Percentiles rank a stretch among this genome's conserved stretches.
These are phyloP conservation scores for Aspergillus uvarum DNA, from an alignment of 2,329 filamentous ascomycete genomes.

Conservation along the genomic window DNA sequence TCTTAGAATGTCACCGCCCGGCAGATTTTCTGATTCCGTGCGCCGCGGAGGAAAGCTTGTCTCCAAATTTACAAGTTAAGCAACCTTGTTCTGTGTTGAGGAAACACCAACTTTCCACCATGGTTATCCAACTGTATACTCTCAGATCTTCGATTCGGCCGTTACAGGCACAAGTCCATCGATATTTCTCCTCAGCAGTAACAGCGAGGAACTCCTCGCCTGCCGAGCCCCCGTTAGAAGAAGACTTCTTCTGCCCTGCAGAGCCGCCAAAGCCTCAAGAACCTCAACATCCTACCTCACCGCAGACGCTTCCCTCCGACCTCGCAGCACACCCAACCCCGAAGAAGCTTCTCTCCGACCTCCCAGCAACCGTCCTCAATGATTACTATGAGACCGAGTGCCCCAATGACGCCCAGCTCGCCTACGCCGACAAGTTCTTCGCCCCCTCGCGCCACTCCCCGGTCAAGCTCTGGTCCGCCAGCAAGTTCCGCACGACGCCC, in stretches of 20 bases:
- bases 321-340: constrained; percentile 19
- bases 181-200: background rate
- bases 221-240: no score
- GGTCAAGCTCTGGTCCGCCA: constrained; percentile 59
- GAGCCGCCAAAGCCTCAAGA: no score
- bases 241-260: no score
- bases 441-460: constrained; percentile 48
- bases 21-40: constrained; percentile 16
- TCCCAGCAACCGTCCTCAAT: constrained; percentile 37
- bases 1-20: constrained; percentile 8
- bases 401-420: constrained; percentile 46
- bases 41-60: background rate
- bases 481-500: constrained; percentile 61
- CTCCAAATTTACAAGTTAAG: background rate
- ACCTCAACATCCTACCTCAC: no score
- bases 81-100: constrained; percentile 7
- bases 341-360: constrained; percentile 31
- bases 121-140: constrained; percentile 9
- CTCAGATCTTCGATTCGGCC: constrained; percentile 11
- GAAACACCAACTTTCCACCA: background rate
- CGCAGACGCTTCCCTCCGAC: background rate
- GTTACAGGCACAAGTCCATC: background rate
- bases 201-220: constrained; percentile 3
- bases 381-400: constrained; percentile 54
- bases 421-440: constrained; percentile 50